Evolutionary conservation across 495 filamentous ascomycete genomes (phyloP).

Genomic region (Penicillium silybi): DNA sequence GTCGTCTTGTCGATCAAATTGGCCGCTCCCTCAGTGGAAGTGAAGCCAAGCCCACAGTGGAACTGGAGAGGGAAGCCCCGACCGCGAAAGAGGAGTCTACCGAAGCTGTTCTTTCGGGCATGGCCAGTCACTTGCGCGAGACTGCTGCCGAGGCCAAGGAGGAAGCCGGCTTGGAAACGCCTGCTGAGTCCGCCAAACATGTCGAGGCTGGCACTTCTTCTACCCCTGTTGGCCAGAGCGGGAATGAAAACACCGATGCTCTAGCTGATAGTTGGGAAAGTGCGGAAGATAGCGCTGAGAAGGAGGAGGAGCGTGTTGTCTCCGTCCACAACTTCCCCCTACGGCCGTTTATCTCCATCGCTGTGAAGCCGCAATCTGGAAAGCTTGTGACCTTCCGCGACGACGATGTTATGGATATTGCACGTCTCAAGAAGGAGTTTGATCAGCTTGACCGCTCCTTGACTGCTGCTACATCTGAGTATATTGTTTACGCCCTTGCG

Average conservation of each 20-base stretch:
- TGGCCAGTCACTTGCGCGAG: constrained; percentile 32
- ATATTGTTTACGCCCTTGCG: constrained; percentile 88
- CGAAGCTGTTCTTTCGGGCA: not conserved
- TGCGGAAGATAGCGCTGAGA: constrained; percentile 67
- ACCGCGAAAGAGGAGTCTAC: constrained; percentile 24
- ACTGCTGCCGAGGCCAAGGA: constrained; percentile 22
- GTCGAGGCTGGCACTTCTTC: constrained; percentile 39
- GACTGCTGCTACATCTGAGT: constrained; percentile 81
- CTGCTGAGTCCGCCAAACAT: constrained; percentile 1
- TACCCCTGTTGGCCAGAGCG: constrained; percentile 54
- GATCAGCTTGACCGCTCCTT: constrained; percentile 94
- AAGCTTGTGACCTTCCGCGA: constrained; percentile 55
- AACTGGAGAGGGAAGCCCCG: constrained; percentile 24
- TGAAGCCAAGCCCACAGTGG: constrained; percentile 47
- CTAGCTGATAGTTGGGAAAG: constrained; percentile 72
- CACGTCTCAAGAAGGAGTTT: constrained; percentile 91
- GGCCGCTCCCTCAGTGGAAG: constrained; percentile 66
- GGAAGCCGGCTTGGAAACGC: constrained; percentile 22
- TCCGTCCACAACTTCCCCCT: constrained; percentile 93
- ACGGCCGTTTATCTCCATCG: constrained; percentile 87
- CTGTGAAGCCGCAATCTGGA: constrained; percentile 33
- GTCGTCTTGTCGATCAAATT: constrained; percentile 62
- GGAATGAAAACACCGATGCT: constrained; percentile 54
- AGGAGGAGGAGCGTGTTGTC: constrained; percentile 62
- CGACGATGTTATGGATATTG: constrained; percentile 79